A percentile compares a stretch with the other conserved stretches of the same genome.
These are phyloP conservation scores for Dendrostoma leiphaemia DNA, from an alignment of 2,329 filamentous ascomycete genomes.

Conservation along the genomic window DNA sequence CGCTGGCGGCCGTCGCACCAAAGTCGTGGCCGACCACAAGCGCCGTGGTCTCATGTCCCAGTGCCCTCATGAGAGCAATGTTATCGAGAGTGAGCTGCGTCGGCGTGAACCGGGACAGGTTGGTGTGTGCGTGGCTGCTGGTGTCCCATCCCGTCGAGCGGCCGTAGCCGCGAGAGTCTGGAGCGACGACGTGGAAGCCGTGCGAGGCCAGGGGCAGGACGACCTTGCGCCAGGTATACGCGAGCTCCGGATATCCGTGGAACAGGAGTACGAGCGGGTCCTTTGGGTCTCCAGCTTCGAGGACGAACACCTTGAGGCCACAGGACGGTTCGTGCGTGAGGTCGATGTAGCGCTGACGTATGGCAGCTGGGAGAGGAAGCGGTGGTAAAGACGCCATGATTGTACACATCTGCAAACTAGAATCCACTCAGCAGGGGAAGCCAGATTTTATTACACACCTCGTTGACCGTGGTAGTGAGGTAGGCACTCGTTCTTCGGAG, in stretches of 20 bases:
- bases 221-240: constrained; percentile 67
- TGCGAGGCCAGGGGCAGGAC: constrained; percentile 55
- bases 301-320: constrained; percentile 60
- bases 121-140: constrained; percentile 57
- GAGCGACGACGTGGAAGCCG: constrained; percentile 65
- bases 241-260: constrained; percentile 68
- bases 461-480: too few relatives aligned
- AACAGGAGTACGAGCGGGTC: constrained; percentile 59
- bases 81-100: constrained; percentile 8
- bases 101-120: constrained; percentile 42
- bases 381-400: constrained; percentile 7
- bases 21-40: constrained; percentile 61
- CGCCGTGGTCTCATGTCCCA: constrained; percentile 55
- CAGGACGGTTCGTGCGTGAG: constrained; percentile 38
- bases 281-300: constrained; percentile 47
- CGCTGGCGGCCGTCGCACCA: constrained; percentile 57
- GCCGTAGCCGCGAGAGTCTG: constrained; percentile 68
- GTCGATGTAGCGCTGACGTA: constrained; percentile 55
- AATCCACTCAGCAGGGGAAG: too few relatives aligned
- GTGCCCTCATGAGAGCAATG: constrained; percentile 52
- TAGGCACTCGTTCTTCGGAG: too few relatives aligned
- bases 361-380: constrained; percentile 44
- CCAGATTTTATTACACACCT: too few relatives aligned
- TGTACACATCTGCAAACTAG: too few relatives aligned
- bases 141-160: constrained; percentile 62